Evolutionary conservation across 2,329 filamentous ascomycete genomes (phyloP).

Genomic region (Claviceps sp.): DNA sequence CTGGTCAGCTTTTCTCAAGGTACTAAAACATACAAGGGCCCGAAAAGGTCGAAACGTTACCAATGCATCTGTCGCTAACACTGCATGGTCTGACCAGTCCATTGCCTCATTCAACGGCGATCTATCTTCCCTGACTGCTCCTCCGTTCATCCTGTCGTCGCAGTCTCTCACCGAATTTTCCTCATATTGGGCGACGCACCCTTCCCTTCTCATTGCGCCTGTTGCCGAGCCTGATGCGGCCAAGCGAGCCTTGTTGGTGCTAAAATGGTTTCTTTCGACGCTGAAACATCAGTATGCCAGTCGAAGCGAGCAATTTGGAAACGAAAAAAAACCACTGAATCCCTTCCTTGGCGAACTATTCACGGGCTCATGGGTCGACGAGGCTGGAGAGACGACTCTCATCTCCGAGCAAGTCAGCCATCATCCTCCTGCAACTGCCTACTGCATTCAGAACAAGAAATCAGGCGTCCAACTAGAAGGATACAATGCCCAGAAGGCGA

Average conservation of each 20-base stretch:
- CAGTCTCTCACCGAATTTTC: constrained; percentile 71
- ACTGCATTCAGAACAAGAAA: constrained; percentile 77
- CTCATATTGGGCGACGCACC: constrained; percentile 72
- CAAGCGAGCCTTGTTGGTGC: constrained; percentile 72
- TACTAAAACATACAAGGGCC: constrained; percentile 12
- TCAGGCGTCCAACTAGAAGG: constrained; percentile 70
- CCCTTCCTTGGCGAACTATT: constrained; percentile 94
- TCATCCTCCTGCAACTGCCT: constrained; percentile 89
- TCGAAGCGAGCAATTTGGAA: constrained; percentile 65
- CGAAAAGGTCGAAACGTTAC: no score
- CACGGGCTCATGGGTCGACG: constrained; percentile 78
- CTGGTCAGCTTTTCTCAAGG: constrained; percentile 41
- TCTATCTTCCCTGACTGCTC: constrained; percentile 66
- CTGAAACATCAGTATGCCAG: constrained; percentile 73
- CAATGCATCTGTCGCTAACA: constrained; percentile 1
- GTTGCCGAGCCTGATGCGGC: constrained; percentile 65
- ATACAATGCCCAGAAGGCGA: constrained; percentile 94
- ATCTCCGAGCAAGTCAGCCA: constrained; percentile 92
- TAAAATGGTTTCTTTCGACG: constrained; percentile 92
- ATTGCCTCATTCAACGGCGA: constrained; percentile 75
- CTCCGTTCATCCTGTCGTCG: constrained; percentile 68
- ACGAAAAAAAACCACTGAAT: constrained; percentile 96
- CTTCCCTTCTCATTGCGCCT: constrained; percentile 66
- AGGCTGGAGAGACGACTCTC: constrained; percentile 67
- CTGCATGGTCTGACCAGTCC: constrained; percentile 30